Evolutionary conservation across 1,284 basidiomycete species (phyloP), one percentile per base, ranked within the genome.

Genomic region (Boletellus deceptivus): DNA sequence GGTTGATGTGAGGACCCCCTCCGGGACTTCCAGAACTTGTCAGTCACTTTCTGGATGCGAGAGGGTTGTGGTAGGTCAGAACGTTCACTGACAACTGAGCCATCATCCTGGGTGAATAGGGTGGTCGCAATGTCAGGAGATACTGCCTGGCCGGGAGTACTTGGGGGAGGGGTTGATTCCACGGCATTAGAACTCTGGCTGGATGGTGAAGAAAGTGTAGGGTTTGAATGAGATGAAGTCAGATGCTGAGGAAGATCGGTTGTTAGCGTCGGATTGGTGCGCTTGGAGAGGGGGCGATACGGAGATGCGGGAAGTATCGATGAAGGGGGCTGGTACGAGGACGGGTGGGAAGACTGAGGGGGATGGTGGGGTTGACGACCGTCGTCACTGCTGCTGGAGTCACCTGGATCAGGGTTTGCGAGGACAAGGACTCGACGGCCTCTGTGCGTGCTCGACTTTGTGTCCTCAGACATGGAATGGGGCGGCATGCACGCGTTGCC

Each of bases 181-280:
- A 61, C 73, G 27, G 82, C 79, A 41, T 80, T 83, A 53, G 83
- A 86, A 59, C 78, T 80, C 48, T 80, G 78, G 58, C 76, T 83
- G 18, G 83, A 83, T 24, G 85, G 83, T 2, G 84, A 85, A 8
- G 84, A 84, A 46, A 81, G 75, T 39, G 79, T 71, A 53, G 77
- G 56, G 61, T 64, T 72, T 59, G 75, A 75, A 59, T 69, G 68
- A 48, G 70, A 71, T 35, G 72, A 66, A 55, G 72, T 59, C 54
- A 67, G 62, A 42, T 67, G 70, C 45, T 57, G 59, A 48, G 65
- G 66, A 22, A 75, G 60, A 58, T 75, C 71, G 40, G 73, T 76
- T 31, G 68, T 74, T 50, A 77, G 55, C 7, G 68, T 70, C 34
- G 69, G 58, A 42, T 56, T 70, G 48, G 55, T 51, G 53, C 59